Evolutionary conservation across 768 basidiomycete species (phyloP).

Genomic region (Macrolepiota fuliginosa): DNA sequence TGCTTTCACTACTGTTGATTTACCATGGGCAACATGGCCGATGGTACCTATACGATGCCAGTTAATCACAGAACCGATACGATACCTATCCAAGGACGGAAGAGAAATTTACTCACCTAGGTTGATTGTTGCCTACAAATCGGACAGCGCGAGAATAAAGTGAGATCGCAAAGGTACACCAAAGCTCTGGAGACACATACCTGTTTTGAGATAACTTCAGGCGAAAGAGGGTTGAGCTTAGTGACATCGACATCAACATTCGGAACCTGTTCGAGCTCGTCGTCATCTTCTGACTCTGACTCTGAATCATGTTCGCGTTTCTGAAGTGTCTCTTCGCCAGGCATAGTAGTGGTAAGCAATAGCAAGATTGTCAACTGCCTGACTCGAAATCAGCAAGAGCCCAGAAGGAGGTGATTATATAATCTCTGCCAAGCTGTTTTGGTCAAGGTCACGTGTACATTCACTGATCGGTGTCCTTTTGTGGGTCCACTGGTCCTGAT

Average conservation of each 20-base stretch:
- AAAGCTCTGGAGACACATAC: conserved; percentile 36
- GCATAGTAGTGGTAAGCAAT: conserved; percentile 39
- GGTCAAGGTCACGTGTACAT: not conserved
- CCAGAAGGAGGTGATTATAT: conserved; percentile 13
- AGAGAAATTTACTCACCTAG: conserved; percentile 51
- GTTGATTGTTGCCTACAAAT: conserved; percentile 89
- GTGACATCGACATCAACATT: conserved; percentile 77
- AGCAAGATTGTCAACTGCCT: conserved; percentile 5
- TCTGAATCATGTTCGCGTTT: conserved; percentile 73
- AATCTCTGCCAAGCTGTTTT: conserved; percentile 5
- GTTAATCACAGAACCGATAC: conserved; percentile 12
- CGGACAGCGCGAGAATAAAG: not conserved
- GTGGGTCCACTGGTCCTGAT: not conserved
- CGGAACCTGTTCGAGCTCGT: conserved; percentile 50
- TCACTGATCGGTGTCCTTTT: not conserved
- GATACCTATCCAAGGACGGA: not conserved
- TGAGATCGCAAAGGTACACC: not conserved
- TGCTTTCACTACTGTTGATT: conserved; percentile 96
- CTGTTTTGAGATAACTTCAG: conserved; percentile 90
- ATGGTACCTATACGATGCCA: conserved; percentile 74
- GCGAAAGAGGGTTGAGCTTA: conserved; percentile 83
- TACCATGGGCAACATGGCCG: conserved; percentile 98
- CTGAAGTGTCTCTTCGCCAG: conserved; percentile 64
- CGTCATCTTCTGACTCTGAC: conserved; percentile 62
- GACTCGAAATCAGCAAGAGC: conserved; percentile 10